A percentile compares a stretch with the other conserved stretches of the same genome.
phyloP scores from a whole-genome alignment of 352 stramenopile species.

The Aphanomyces cochlioides region DNA sequence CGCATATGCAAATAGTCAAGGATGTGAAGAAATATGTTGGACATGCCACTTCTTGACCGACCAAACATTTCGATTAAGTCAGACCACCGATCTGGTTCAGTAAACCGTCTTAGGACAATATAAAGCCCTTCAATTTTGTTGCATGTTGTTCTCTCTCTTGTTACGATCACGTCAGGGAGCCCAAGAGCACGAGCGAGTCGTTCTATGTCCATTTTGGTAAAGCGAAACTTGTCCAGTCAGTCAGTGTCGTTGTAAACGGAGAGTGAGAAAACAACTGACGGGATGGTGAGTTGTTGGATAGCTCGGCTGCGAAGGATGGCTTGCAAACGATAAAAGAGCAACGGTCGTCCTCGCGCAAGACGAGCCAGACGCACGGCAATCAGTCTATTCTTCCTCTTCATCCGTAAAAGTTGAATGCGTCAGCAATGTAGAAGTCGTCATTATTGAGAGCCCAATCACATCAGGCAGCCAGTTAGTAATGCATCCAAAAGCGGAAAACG shows the following conservation, averaged over 20 bases:
- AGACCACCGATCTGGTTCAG: conserved; percentile 6
- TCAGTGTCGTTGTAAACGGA: conserved; percentile 2
- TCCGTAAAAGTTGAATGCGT: no score
- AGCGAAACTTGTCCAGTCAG: conserved; percentile 1
- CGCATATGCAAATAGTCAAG: neutral
- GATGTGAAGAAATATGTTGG: conserved; percentile 22
- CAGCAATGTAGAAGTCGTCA: no score
- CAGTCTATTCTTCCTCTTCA: no score
- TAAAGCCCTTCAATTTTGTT: conserved; percentile 15
- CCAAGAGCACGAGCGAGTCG: neutral
- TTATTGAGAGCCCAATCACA: no score
- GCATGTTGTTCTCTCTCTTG: conserved; percentile 10
- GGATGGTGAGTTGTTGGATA: neutral
- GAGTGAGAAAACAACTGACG: neutral
- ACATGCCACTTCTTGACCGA: conserved; percentile 8
- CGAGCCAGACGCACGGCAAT: no score
- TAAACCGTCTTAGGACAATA: conserved; percentile 14
- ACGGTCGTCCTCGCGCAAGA: no score
- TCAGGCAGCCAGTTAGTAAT: no score
- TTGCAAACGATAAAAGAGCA: neutral
- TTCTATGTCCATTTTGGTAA: neutral
- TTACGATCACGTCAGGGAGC: neutral
- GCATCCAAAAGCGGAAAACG: no score
- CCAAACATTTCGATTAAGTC: conserved; percentile 17
- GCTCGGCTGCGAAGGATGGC: neutral